These are phyloP conservation scores for Trichoderma cornu-damae DNA, from an alignment of 2,329 filamentous ascomycete genomes.

Conservation along the genomic window DNA sequence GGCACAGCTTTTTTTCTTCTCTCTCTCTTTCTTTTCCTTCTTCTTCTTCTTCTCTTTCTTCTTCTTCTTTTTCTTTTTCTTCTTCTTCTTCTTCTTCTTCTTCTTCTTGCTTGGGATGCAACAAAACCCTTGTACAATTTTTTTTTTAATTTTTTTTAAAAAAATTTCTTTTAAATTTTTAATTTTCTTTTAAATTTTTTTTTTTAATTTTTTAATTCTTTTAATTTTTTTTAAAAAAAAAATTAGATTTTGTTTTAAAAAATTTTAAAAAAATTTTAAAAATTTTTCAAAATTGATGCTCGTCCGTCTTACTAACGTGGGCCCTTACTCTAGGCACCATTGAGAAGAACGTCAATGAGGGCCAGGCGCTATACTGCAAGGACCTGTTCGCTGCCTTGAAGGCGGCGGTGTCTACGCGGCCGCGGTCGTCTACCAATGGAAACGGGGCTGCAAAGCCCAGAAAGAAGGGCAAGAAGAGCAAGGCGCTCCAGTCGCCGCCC, in stretches of 20 bases:
- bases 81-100: background rate
- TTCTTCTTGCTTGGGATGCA: background rate
- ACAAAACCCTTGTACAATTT: no score
- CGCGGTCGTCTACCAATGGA: conserved; percentile 44
- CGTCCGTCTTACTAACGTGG: conserved; percentile 35
- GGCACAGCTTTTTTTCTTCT: conserved; percentile 24
- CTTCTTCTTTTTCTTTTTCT: no score
- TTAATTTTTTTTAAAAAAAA: no score
- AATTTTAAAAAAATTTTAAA: no score
- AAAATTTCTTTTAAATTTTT: no score
- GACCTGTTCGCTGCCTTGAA: conserved; percentile 72
- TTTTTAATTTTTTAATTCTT: no score
- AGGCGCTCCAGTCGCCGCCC: conserved; percentile 41
- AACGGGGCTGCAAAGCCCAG: conserved; percentile 51
- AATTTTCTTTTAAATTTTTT: no score
- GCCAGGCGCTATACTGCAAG: conserved; percentile 76
- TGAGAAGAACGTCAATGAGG: conserved; percentile 90
- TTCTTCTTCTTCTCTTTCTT: background rate
- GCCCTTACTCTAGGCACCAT: conserved; percentile 65
- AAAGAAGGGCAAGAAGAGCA: conserved; percentile 56
- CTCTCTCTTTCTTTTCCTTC: background rate
- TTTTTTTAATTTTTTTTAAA: no score
- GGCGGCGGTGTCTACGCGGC: conserved; percentile 63
- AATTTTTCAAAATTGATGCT: no score
- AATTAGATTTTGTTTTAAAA: no score